Base-by-base conservation (phyloP, 2,329 filamentous ascomycete species). In the Xylaria sp. region DNA sequence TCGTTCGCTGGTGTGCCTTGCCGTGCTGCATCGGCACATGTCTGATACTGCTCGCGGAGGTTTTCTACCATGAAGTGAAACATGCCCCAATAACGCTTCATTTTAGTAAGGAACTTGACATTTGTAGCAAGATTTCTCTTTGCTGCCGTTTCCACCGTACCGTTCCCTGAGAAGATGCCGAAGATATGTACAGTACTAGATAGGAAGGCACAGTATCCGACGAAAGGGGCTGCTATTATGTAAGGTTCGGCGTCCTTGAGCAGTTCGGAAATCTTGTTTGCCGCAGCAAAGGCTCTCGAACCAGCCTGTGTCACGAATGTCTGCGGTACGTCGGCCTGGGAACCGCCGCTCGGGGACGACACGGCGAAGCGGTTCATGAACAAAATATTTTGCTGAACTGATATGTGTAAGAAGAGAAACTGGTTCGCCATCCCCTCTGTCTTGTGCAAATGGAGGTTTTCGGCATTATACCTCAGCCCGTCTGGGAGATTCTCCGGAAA, bases 21-120 rank as follows among this genome's bases (percentile, higher is more conserved):
- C 61, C 90, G 85, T 34, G 90, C 89, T n/a, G 91, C 91, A 78
- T 97, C 94, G 18, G 94, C 90, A 73, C 94, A 95, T 56, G 90
- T 88, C 60, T 92, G 89, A 77, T 97, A 99, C 69, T 97, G 89
- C 63, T 95, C 92, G 67, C 96, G 94, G 41, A 97, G 86, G 75
- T 95, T 96, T 77, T 98, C 94, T 0, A 93, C 91, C 87, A 98
- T 94, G 82, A 94, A 97, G 78, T 97, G 93, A 77, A 98, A 97
- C 91, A 97, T 97, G 68, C 95, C 96, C 96, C 96, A 99, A 76
- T 96, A 94, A 68, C 93, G 93, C 83, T 97, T 97, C 93, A 98
- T 97, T 80, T 93, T 96, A 63, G 91, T 91, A 52, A 99, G 82
- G 75, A 96, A 98, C 76, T 91, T 93, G 74, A 98, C 91, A 72